Evolutionary conservation across 768 basidiomycete genomes (phyloP), one percentile per base, ranked within the genome.

Genomic region (Boletus bicolor): DNA sequence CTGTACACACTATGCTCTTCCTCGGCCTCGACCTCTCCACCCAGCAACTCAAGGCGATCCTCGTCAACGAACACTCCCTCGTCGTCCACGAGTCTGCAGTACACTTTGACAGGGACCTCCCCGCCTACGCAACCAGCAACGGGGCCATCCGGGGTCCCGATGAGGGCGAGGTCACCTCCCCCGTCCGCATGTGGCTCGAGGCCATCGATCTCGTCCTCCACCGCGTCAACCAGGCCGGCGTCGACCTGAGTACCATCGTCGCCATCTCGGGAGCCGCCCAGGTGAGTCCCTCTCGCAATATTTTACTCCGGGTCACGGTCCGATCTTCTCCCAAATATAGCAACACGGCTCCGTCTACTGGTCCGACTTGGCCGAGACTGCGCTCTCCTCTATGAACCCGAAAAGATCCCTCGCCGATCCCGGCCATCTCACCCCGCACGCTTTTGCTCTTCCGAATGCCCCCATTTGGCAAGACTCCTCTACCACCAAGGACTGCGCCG

Each of bases 291-390:
- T 28, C 54, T 21, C 24, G 17, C 44, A 28, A 4, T 14, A 5
- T 21, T 17, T 12, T 15, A 7, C 12, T 8, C 17, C 36, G 24
- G 15, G 2, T n/a, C 44, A 1, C 32, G 1, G 17, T 17, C 44
- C 44, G 15, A 28, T 14, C n/a, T 17, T 17, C 7, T 38, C 17
- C 36, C 37, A n/a, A 38, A 8, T n/a, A 3, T 5, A 56, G 55
- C 51, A 56, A 46, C 55, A 54, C 44, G 52, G 55, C 44, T 56
- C 55, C 0, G 55, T 56, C 32, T 45, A 56, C 30, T 54, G 55
- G 51, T 56, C 55, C 55, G 43, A 19, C 14, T 5, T 1, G 4
- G 54, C 54, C 37, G 44, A 30, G 1, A 0, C 44, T 0, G 26
- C 51, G 2, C 44, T 56, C 4, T 35, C 55, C 8, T 12, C 38